phyloP scores from a whole-genome alignment of 768 basidiomycete species.

The Dioszegia hungarica region DNA sequence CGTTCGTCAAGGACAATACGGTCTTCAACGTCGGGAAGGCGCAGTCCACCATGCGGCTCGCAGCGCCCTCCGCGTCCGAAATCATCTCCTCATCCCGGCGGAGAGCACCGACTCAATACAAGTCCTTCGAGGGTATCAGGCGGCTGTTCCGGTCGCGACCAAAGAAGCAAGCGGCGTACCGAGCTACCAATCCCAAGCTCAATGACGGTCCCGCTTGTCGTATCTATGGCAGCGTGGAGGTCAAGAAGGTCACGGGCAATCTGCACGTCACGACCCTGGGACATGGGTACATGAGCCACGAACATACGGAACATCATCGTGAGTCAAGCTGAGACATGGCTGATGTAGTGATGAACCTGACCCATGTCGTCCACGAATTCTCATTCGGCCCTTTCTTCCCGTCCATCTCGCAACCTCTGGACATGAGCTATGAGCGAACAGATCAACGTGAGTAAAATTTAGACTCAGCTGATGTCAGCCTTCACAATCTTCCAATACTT shows the following conservation, averaged over 20 bases:
- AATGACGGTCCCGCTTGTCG: slow-evolving; percentile 73
- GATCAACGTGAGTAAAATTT: slow-evolving; percentile 57
- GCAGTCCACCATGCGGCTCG: slow-evolving; percentile 58
- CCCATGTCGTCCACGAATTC: slow-evolving; percentile 93
- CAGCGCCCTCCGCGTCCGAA: slow-evolving; percentile 33
- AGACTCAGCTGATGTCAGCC: slow-evolving; percentile 52
- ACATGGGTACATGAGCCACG: slow-evolving; percentile 81
- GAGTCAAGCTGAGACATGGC: slow-evolving; percentile 43
- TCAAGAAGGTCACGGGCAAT: slow-evolving; percentile 91
- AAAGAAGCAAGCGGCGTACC: slow-evolving; percentile 53
- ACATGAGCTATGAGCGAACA: slow-evolving; percentile 76
- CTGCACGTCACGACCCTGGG: slow-evolving; percentile 90
- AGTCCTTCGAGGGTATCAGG: slow-evolving; percentile 29
- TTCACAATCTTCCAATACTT: slow-evolving; percentile 93
- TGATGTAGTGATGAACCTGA: slow-evolving; percentile 81
- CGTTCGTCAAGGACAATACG: slow-evolving; percentile 79
- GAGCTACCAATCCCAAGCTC: slow-evolving; percentile 67
- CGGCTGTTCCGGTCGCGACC: slow-evolving; percentile 28
- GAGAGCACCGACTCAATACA: slow-evolving; percentile 28
- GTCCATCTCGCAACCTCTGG: slow-evolving; percentile 88
- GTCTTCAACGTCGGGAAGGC: slow-evolving; percentile 79
- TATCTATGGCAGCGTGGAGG: slow-evolving; percentile 71
- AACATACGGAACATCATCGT: slow-evolving; percentile 85
- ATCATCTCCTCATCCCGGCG: slow-evolving; percentile 34
- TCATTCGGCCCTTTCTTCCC: slow-evolving; percentile 96